A percentile compares a stretch with the other conserved stretches of the same genome.
Conservation (phyloP, 2,329 filamentous ascomycete genomes). For the Curvularia verruculosa region DNA sequence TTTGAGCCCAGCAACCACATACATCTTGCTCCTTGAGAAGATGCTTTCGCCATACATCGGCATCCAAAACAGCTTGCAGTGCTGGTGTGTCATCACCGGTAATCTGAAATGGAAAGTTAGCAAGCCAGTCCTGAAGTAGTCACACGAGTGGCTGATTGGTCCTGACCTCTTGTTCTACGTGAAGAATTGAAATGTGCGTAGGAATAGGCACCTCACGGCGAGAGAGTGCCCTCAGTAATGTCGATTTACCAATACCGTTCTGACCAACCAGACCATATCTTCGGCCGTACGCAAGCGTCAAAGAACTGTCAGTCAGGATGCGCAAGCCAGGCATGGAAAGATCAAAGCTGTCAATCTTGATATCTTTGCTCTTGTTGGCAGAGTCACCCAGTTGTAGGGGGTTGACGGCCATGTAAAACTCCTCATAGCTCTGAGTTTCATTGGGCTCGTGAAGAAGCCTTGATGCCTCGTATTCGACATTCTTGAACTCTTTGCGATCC, state of each 20-base stretch:
- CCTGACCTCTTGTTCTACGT: constrained; percentile 93
- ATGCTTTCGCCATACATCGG: constrained; percentile 98
- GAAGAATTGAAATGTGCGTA: constrained; percentile 96
- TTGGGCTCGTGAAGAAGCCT: constrained; percentile 83
- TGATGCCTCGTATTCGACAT: constrained; percentile 95
- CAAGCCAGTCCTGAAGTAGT: not conserved
- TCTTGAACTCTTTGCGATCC: constrained; percentile 98
- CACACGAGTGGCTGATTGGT: not conserved
- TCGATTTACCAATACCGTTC: constrained; percentile 91
- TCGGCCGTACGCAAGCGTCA: constrained; percentile 89
- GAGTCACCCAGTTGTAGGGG: constrained; percentile 85
- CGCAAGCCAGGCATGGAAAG: constrained; percentile 87
- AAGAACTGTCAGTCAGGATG: constrained; percentile 86
- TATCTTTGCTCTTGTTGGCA: constrained; percentile 87
- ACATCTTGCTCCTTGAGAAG: constrained; percentile 86
- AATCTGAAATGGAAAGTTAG: constrained; percentile 63
- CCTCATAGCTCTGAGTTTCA: constrained; percentile 90
- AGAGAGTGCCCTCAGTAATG: constrained; percentile 88
- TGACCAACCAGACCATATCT: constrained; percentile 97
- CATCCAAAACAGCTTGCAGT: constrained; percentile 92
- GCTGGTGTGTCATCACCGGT: constrained; percentile 94
- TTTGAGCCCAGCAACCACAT: constrained; percentile 52
- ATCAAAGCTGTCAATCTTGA: constrained; percentile 96
- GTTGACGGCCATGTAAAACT: constrained; percentile 99
- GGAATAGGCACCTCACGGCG: constrained; percentile 93